Evolutionary conservation across 2,329 filamentous ascomycete species (phyloP).

Genomic region (Aspergillus sp.): DNA sequence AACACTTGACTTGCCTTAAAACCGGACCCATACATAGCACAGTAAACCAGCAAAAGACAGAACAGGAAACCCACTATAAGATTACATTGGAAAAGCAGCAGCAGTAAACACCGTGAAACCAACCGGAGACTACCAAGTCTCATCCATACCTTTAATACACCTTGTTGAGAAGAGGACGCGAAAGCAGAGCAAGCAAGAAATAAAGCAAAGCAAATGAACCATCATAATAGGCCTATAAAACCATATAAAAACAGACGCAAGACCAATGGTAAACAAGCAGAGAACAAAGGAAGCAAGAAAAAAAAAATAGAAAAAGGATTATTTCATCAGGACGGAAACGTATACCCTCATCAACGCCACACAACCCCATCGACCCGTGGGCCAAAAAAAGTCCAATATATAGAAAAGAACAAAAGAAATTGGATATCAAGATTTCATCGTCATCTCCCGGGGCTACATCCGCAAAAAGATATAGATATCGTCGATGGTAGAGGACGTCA

Average conservation of each 20-base stretch:
- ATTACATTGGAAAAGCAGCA: not conserved
- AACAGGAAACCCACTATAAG: too few relatives aligned
- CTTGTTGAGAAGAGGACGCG: not conserved
- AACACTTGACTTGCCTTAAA: not conserved
- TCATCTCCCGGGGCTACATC: not conserved
- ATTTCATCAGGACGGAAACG: not conserved
- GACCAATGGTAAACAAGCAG: too few relatives aligned
- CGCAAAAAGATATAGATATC: not conserved
- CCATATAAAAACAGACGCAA: too few relatives aligned
- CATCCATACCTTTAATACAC: not conserved
- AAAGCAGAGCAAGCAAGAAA: too few relatives aligned
- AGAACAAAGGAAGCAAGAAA: not conserved
- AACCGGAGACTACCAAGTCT: not conserved
- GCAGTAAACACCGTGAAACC: not conserved
- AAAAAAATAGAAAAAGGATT: conserved; percentile 5
- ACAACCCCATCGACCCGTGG: not conserved
- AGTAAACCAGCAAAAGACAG: too few relatives aligned
- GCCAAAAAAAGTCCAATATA: conserved; percentile 4
- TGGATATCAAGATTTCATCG: conserved; percentile 2
- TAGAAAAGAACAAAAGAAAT: conserved; percentile 10
- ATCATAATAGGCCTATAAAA: too few relatives aligned
- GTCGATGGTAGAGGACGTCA: not conserved
- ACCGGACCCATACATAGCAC: not conserved
- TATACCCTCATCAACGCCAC: not conserved
- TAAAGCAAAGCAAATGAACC: too few relatives aligned